Evolutionary conservation across 805 yeast genomes (phyloP).

Genomic region (Clavispora asparagi): DNA sequence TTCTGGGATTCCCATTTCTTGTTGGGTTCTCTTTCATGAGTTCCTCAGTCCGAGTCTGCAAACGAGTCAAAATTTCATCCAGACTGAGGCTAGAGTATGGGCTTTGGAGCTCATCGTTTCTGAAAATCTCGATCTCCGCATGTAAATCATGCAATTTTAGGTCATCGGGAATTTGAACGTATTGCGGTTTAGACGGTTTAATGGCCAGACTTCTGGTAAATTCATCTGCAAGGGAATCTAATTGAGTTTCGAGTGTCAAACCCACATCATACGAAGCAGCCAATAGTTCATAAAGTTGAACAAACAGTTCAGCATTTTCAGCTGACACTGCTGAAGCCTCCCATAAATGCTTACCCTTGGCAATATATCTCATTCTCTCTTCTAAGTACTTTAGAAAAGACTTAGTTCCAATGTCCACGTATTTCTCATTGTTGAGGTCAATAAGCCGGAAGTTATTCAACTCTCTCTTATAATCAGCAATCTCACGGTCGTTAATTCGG

Average conservation of each 20-base stretch:
- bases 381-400: not conserved
- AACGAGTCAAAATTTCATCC: conserved; percentile 3
- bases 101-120: conserved; percentile 10
- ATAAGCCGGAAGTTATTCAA: not conserved
- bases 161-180: conserved; percentile 18
- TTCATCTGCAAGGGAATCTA: not conserved
- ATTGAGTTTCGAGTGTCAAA: not conserved
- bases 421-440: not conserved
- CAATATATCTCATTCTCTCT: not conserved
- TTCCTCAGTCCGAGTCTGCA: conserved; percentile 10
- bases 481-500: not conserved
- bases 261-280: not conserved
- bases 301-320: not conserved
- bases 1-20: conserved; percentile 4
- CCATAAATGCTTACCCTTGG: not conserved
- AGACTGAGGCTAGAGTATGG: conserved; percentile 7
- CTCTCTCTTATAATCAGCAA: not conserved
- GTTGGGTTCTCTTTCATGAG: conserved; percentile 4
- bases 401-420: not conserved
- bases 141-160: conserved; percentile 16
- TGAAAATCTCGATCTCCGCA: conserved; percentile 10
- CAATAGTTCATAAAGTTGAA: not conserved
- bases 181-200: not conserved
- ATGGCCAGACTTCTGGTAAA: not conserved
- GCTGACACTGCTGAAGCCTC: not conserved